Conservation (phyloP, 2,329 filamentous ascomycete species). For the Penicillium sp. region DNA sequence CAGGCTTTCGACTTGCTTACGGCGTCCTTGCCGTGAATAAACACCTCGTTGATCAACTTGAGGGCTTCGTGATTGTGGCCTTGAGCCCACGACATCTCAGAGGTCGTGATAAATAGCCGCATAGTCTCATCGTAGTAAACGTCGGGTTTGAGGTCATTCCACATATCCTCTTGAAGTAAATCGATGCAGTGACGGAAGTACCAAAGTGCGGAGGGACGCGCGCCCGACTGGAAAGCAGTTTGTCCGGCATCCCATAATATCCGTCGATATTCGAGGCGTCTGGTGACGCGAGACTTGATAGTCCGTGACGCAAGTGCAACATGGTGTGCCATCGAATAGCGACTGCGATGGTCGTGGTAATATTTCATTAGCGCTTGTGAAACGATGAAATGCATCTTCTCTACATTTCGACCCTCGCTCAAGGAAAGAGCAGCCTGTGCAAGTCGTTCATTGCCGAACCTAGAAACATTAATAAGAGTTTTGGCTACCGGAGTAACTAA, state of each 20-base stretch:
- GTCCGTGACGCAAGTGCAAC: slow-evolving; percentile 74
- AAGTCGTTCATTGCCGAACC: slow-evolving; percentile 86
- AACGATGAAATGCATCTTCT: slow-evolving; percentile 89
- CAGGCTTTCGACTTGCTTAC: slow-evolving; percentile 82
- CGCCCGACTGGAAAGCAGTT: slow-evolving; percentile 75
- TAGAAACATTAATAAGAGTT: slow-evolving; percentile 27
- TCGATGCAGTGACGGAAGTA: slow-evolving; percentile 75
- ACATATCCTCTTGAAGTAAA: slow-evolving; percentile 76
- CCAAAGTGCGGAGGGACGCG: slow-evolving; percentile 74
- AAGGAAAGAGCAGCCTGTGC: slow-evolving; percentile 70
- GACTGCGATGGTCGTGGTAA: slow-evolving; percentile 59
- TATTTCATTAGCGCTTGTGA: slow-evolving; percentile 77
- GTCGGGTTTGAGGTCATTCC: slow-evolving; percentile 68
- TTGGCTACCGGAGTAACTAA: not conserved
- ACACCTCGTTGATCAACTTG: slow-evolving; percentile 66
- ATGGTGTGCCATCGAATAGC: slow-evolving; percentile 75
- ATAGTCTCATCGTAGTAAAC: slow-evolving; percentile 84
- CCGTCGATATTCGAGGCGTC: slow-evolving; percentile 67
- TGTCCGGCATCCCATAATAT: slow-evolving; percentile 77
- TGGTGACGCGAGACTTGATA: slow-evolving; percentile 63
- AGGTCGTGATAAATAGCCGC: slow-evolving; percentile 71
- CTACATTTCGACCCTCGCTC: slow-evolving; percentile 62
- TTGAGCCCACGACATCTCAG: slow-evolving; percentile 80
- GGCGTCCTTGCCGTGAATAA: slow-evolving; percentile 66
- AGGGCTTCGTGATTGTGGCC: slow-evolving; percentile 67